Percentiles rank a stretch among this genome's conserved stretches.
Conservation (phyloP, 2,329 filamentous ascomycete species). For the Periconia macrospinosa region DNA sequence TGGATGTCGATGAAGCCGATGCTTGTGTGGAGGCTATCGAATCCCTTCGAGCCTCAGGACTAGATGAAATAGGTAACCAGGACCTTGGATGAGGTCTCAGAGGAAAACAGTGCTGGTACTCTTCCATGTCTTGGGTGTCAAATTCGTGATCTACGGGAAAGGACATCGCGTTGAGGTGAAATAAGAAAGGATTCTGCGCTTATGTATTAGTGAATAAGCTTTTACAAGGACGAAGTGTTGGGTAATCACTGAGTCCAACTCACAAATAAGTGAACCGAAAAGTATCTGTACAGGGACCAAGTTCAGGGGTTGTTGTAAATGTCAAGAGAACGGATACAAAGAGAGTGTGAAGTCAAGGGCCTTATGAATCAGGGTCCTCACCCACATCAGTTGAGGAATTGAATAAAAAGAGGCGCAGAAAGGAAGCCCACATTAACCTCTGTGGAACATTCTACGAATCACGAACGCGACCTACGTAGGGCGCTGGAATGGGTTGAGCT, state of each 20-base stretch:
- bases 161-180: constrained; percentile 1
- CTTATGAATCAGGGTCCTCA: constrained; percentile 36
- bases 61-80: constrained; percentile 29
- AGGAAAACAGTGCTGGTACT: constrained; percentile 21
- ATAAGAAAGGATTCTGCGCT: constrained; percentile 3
- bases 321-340: constrained; percentile 1
- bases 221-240: neutral
- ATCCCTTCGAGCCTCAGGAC: constrained; percentile 31
- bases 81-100: constrained; percentile 22
- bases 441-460: constrained; percentile 35
- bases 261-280: no score
- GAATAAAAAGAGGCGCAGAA: constrained; percentile 9
- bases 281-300: neutral
- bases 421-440: constrained; percentile 27
- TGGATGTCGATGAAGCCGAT: constrained; percentile 16
- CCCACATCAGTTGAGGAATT: neutral
- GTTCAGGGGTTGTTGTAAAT: constrained; percentile 5
- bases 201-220: neutral
- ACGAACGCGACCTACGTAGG: constrained; percentile 38
- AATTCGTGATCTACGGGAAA: constrained; percentile 1
- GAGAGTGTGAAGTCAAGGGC: constrained; percentile 18
- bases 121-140: constrained; percentile 10
- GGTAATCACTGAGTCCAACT: neutral
- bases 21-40: constrained; percentile 34
- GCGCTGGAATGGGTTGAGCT: constrained; percentile 36